Evolutionary conservation across 306 rosid genomes (phyloP).

Genomic region (Dryas alaskensis): DNA sequence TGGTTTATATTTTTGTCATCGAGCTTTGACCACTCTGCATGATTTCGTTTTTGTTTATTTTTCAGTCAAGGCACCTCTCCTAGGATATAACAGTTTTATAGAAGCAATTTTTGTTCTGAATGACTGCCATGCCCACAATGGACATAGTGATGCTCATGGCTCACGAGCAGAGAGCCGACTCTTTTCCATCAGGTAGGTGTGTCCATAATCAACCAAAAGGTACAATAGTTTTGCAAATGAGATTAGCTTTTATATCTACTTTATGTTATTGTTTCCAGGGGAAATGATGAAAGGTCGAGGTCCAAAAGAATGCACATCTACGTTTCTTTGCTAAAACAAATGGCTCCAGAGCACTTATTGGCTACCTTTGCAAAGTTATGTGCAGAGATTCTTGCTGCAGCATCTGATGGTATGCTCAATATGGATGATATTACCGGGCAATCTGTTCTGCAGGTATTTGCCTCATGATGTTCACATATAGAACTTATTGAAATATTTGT

Average conservation of each 20-base stretch:
- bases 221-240: conserved; percentile 17
- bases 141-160: conserved; percentile 53
- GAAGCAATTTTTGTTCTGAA: conserved; percentile 90
- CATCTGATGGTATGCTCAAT: conserved; percentile 81
- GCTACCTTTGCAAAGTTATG: conserved; percentile 91
- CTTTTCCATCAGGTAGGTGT: conserved; percentile 73
- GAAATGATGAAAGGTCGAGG: conserved; percentile 71
- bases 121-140: conserved; percentile 64
- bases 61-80: conserved; percentile 87
- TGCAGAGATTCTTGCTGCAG: conserved; percentile 87
- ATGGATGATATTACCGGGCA: conserved; percentile 67
- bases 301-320: conserved; percentile 83
- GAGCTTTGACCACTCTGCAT: conserved; percentile 24
- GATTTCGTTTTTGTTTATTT: conserved; percentile 5
- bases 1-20: conserved; percentile 2
- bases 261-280: conserved; percentile 44
- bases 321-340: conserved; percentile 83
- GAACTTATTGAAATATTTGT: not conserved
- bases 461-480: not conserved
- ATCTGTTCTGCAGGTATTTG: conserved; percentile 78
- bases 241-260: conserved; percentile 10
- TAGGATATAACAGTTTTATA: conserved; percentile 87
- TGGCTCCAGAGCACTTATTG: conserved; percentile 94
- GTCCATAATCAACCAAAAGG: conserved; percentile 17
- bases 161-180: conserved; percentile 54